Evolutionary conservation across 305 asterid genomes (phyloP).

Genomic region (Galium porrigens): DNA sequence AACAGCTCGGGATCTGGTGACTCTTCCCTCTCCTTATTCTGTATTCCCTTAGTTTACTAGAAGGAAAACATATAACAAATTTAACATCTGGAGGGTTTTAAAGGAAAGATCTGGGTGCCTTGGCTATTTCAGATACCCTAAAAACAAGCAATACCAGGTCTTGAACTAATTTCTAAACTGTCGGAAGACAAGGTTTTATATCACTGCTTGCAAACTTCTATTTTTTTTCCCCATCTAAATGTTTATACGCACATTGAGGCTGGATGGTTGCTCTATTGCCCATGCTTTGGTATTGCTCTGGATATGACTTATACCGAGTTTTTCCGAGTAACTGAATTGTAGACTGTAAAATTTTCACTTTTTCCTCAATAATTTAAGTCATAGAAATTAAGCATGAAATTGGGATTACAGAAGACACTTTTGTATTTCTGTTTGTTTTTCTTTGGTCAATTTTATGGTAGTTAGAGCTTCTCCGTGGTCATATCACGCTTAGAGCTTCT

Average conservation of each 20-base stretch:
- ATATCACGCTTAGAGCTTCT: neutral
- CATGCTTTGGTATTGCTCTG: neutral
- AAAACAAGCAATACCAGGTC: neutral
- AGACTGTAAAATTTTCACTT: neutral
- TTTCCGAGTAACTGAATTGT: neutral
- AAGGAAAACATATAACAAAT: neutral
- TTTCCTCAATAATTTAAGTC: neutral
- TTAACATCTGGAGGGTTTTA: neutral
- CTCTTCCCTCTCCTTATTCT: conserved; percentile 17
- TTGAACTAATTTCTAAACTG: neutral
- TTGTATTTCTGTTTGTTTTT: neutral
- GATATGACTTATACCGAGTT: neutral
- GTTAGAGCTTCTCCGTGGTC: neutral
- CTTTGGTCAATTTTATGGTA: neutral
- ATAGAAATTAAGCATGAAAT: too few species aligned
- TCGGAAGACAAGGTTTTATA: neutral
- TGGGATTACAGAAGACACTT: neutral
- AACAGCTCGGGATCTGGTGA: conserved; percentile 96
- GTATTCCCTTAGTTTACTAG: conserved; percentile 5
- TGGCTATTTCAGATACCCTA: neutral
- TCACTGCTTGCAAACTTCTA: neutral
- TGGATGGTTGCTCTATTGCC: neutral
- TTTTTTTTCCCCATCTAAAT: neutral
- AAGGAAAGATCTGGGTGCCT: conserved; percentile 1
- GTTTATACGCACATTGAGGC: neutral